Percentiles rank a stretch among this genome's conserved stretches.
phyloP scores from a whole-genome alignment of 75 land plant genomes.

The Pseudotsuga menziesii region DNA sequence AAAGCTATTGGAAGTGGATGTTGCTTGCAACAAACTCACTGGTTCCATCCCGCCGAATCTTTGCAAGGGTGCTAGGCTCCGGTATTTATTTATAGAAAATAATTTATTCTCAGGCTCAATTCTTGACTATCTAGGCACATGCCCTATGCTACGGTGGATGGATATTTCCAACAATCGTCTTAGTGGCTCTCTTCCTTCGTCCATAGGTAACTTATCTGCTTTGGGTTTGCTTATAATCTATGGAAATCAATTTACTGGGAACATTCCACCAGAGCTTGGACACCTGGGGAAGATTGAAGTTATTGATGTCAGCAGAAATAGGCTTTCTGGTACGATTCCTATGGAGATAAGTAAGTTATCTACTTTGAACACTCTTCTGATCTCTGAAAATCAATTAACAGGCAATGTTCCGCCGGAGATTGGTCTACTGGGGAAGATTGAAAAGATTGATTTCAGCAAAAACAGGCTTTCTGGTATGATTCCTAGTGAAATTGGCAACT shows the following conservation, averaged over 20 bases:
- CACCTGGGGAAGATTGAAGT: background rate
- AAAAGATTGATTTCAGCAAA: constrained; percentile 15
- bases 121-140: constrained; percentile 51
- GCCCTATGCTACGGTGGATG: constrained; percentile 13
- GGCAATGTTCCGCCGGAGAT: constrained; percentile 24
- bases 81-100: constrained; percentile 52
- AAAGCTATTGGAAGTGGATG: background rate
- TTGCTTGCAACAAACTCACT: constrained; percentile 54
- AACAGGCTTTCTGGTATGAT: constrained; percentile 26
- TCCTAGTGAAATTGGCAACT: constrained; percentile 22
- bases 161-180: background rate
- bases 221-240: too few relatives aligned
- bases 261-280: too few relatives aligned
- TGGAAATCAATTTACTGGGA: too few relatives aligned
- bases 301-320: constrained; percentile 28
- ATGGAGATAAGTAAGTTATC: constrained; percentile 14
- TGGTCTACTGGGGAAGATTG: constrained; percentile 19
- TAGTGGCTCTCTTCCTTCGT: background rate
- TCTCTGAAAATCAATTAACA: constrained; percentile 17
- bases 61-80: constrained; percentile 54
- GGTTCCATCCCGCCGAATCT: constrained; percentile 66
- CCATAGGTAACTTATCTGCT: too few relatives aligned
- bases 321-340: constrained; percentile 21
- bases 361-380: constrained; percentile 17
- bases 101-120: constrained; percentile 69